Evolutionary conservation across 257 asterid genomes (phyloP).

Genomic region (Gentiana dahurica): DNA sequence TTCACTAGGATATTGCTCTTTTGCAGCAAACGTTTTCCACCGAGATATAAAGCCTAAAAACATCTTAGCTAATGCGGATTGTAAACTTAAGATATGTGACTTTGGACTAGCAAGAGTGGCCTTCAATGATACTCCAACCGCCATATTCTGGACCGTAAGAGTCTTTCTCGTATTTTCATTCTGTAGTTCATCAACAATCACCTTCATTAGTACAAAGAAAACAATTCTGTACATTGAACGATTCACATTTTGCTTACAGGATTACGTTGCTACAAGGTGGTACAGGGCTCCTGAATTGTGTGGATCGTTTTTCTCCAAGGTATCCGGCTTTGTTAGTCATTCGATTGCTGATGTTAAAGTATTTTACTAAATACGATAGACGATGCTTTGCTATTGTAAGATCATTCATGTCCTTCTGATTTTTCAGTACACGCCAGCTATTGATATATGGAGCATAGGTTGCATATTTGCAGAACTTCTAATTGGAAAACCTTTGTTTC

Average conservation of each 20-base stretch:
- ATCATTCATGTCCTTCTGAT: conserved; percentile 6
- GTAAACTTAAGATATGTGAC: conserved; percentile 81
- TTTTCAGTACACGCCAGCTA: conserved; percentile 90
- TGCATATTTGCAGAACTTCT: conserved; percentile 93
- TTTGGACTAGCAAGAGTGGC: conserved; percentile 94
- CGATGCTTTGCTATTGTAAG: conserved; percentile 8
- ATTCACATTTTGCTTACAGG: conserved; percentile 27
- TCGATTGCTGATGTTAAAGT: not conserved
- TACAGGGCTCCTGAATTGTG: conserved; percentile 95
- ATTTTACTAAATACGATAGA: not conserved
- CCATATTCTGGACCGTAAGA: conserved; percentile 88
- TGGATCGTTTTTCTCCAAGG: conserved; percentile 99
- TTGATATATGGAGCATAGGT: conserved; percentile 97
- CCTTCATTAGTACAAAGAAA: not conserved
- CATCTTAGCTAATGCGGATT: conserved; percentile 85
- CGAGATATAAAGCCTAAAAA: conserved; percentile 86
- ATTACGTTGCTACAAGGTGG: conserved; percentile 98
- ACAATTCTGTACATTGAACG: not conserved
- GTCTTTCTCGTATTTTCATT: conserved; percentile 8
- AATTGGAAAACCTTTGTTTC: conserved; percentile 89
- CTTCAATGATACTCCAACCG: conserved; percentile 83
- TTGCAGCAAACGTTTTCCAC: conserved; percentile 78
- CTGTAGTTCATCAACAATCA: not conserved
- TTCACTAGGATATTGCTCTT: conserved; percentile 7
- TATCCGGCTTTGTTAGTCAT: conserved; percentile 12